Evolutionary conservation across 441 rosid species (phyloP), one percentile per base, ranked within the genome.

Genomic region (Isatis lusitanica): DNA sequence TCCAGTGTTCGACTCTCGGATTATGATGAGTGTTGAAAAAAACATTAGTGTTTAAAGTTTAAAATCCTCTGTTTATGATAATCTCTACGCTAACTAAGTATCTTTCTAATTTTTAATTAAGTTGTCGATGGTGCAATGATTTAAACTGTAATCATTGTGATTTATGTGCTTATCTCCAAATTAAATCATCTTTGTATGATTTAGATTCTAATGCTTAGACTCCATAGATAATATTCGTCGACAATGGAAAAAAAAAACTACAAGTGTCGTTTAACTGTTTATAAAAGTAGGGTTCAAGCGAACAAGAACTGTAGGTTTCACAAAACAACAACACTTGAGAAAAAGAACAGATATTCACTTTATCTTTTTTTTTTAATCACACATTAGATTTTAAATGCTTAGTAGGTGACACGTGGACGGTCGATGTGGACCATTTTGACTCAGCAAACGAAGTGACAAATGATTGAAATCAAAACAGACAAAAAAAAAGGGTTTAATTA

Each of bases 371-470:
- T 30, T 30, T 39, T n/a, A n/a, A 2, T 50, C 39, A n/a, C 28
- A 61, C 24, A 44, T 39, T 6, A 13, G 13, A 33, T 30, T 35
- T 1, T 24, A 61, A 50, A 75, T 61, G 63, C 65, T 33, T 35
- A 60, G 12, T 11, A 44, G 6, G 9, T 51, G 76, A 50, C 73
- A 71, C 73, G 62, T 71, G 68, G 60, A 57, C 59, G 39, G 73
- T 59, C 43, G 65, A 60, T 71, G 43, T 51, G 30, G 73, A 66
- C 35, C 4, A 9, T 6, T 55, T 65, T 35, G 68, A 48, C 56
- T 64, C 55, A 50, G 63, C 72, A 65, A 53, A 65, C 59, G 73
- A 77, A 71, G 28, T 65, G 80, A 77, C 80, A 60, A 66, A 71
- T 44, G 80, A 77, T 50, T 60, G 59, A 70, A 70, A 70, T 64